Conservation (phyloP, 1,139 yeast species). For the Geotrichum carabidarum region DNA sequence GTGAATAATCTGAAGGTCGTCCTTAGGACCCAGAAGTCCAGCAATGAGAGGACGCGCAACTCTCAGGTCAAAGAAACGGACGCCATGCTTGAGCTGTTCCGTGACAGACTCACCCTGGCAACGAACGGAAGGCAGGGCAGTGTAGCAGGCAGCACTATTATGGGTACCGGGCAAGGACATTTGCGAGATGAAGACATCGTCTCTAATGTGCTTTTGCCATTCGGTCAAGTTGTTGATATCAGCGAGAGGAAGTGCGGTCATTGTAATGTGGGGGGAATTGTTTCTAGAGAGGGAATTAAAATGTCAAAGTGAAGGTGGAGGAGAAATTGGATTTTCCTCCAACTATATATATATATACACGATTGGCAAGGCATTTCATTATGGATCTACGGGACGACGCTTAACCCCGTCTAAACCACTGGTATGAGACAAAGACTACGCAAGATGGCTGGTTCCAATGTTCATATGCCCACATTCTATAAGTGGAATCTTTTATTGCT, state of each 20-base stretch:
- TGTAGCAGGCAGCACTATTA: conserved; percentile 62
- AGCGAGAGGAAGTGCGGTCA: conserved; percentile 17
- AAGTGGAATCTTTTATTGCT: no score
- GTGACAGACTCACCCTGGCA: conserved; percentile 63
- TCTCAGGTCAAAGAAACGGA: conserved; percentile 67
- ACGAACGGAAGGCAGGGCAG: conserved; percentile 70
- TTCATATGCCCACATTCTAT: no score
- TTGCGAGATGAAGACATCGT: conserved; percentile 48
- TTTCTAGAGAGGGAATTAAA: background rate
- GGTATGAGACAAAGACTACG: no score
- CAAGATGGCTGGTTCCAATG: no score
- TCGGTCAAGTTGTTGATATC: conserved; percentile 21
- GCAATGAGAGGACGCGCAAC: conserved; percentile 53
- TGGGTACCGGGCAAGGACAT: conserved; percentile 77
- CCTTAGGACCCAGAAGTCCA: conserved; percentile 35
- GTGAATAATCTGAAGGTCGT: conserved; percentile 64
- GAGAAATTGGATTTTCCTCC: no score
- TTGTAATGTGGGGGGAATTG: background rate
- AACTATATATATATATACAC: no score
- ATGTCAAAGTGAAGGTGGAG: no score
- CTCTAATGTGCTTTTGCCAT: conserved; percentile 58
- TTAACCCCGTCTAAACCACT: no score
- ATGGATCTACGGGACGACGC: no score
- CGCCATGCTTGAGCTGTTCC: conserved; percentile 65
- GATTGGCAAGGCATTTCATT: no score